Conservation (phyloP, 176 grass and related monocot genomes). For the Raddia guianensis region DNA sequence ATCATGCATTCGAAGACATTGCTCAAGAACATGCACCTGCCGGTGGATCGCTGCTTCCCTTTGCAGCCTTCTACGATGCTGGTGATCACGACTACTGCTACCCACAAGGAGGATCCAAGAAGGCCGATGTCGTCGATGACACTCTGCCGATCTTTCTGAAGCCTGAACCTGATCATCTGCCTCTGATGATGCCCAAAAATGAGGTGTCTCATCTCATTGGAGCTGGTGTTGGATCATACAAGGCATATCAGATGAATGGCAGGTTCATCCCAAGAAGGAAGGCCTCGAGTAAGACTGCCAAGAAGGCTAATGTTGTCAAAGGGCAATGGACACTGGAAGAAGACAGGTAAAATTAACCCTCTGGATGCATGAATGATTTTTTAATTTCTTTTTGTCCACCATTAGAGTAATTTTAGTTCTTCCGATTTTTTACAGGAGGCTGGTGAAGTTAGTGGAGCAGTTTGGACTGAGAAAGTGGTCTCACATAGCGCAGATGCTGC, state of each 20-base stretch:
- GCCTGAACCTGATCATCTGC: conserved; percentile 11
- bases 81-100: conserved; percentile 3
- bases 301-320: conserved; percentile 76
- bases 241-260: conserved; percentile 21
- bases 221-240: conserved; percentile 25
- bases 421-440: conserved; percentile 53
- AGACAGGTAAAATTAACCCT: conserved; percentile 57
- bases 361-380: background rate
- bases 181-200: conserved; percentile 41
- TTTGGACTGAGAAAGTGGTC: conserved; percentile 97
- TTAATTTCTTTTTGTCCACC: background rate
- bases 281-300: conserved; percentile 35
- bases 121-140: background rate
- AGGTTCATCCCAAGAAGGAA: conserved; percentile 43
- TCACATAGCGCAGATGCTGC: conserved; percentile 75
- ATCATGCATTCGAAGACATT: conserved; percentile 33
- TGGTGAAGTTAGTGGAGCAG: conserved; percentile 79
- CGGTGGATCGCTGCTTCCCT: conserved; percentile 12
- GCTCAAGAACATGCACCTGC: background rate
- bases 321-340: conserved; percentile 89
- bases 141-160: background rate
- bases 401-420: background rate
- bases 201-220: conserved; percentile 40
- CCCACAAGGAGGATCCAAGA: background rate
- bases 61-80: conserved; percentile 29